These are phyloP conservation scores for Teratosphaeria zuluensis DNA, from an alignment of 2,329 filamentous ascomycete genomes.

Conservation along the genomic window DNA sequence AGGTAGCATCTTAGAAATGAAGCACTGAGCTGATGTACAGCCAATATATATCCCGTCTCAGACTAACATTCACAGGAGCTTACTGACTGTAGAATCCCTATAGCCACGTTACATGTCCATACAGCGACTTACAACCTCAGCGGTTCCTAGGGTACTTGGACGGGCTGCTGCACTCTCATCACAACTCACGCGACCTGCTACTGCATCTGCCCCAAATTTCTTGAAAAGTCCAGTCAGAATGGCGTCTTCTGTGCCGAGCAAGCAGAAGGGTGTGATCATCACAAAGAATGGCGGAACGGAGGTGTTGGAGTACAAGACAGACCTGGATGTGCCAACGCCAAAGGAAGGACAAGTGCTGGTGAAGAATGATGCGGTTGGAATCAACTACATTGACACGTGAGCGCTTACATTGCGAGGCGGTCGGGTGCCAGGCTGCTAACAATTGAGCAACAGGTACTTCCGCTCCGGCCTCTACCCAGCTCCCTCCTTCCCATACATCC, in stretches of 20 bases:
- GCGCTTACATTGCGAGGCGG: conserved; percentile 11
- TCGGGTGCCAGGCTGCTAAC: neutral
- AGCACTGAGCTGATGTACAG: too few species aligned
- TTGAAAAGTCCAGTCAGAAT: neutral
- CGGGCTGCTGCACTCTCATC: conserved; percentile 17
- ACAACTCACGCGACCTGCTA: conserved; percentile 7
- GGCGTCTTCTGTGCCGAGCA: conserved; percentile 44
- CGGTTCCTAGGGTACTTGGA: conserved; percentile 8
- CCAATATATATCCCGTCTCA: neutral
- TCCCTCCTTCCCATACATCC: conserved; percentile 59
- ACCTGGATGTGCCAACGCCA: conserved; percentile 60
- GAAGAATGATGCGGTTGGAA: conserved; percentile 67
- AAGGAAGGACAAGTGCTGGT: conserved; percentile 66
- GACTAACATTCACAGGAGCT: neutral
- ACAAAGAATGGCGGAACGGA: conserved; percentile 63
- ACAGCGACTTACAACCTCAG: conserved; percentile 1
- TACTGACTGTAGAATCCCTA: neutral
- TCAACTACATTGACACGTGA: conserved; percentile 83
- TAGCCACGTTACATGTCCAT: conserved; percentile 1
- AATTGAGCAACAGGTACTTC: conserved; percentile 54
- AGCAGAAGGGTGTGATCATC: conserved; percentile 65
- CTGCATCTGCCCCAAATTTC: neutral
- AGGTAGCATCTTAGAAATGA: neutral
- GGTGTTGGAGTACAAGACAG: conserved; percentile 60
- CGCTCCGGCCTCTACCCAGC: conserved; percentile 70